Percentiles rank a stretch among this genome's conserved stretches.
Evolutionary conservation across 2,329 filamentous ascomycete species (phyloP).

Genomic region (Colletotrichum incanum): DNA sequence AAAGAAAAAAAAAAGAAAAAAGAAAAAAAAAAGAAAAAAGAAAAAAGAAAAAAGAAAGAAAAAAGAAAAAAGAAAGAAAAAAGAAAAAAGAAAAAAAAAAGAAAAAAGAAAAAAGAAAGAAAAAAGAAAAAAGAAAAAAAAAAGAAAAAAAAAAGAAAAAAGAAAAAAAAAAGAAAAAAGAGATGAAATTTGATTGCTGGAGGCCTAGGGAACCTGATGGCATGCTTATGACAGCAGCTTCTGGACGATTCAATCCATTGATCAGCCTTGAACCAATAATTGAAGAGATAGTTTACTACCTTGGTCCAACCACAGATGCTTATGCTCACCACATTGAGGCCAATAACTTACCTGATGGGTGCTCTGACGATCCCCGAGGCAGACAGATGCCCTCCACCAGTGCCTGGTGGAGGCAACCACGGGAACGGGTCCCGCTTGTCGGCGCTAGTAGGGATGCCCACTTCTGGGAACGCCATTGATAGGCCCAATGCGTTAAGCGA

Average conservation of each 20-base stretch:
- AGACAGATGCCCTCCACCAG: slow-evolving; percentile 4
- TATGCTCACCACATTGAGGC: background rate
- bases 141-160: too few relatives aligned
- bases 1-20: too few relatives aligned
- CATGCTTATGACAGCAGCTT: background rate
- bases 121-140: too few relatives aligned
- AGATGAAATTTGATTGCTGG: too few relatives aligned
- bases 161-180: too few relatives aligned
- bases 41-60: too few relatives aligned
- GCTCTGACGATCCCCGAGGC: slow-evolving; percentile 10
- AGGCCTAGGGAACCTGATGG: background rate
- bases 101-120: too few relatives aligned
- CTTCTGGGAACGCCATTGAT: background rate
- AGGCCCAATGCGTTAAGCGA: slow-evolving; percentile 5
- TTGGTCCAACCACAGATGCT: background rate
- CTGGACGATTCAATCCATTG: background rate
- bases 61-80: too few relatives aligned
- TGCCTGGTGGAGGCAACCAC: slow-evolving; percentile 18
- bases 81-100: too few relatives aligned
- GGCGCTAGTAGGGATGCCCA: background rate
- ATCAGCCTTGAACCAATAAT: background rate
- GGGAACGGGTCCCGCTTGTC: background rate
- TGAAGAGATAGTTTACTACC: background rate
- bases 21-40: too few relatives aligned
- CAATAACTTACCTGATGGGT: background rate